These are phyloP conservation scores for Botrytis porri DNA, from an alignment of 2,329 filamentous ascomycete genomes.

Conservation along the genomic window DNA sequence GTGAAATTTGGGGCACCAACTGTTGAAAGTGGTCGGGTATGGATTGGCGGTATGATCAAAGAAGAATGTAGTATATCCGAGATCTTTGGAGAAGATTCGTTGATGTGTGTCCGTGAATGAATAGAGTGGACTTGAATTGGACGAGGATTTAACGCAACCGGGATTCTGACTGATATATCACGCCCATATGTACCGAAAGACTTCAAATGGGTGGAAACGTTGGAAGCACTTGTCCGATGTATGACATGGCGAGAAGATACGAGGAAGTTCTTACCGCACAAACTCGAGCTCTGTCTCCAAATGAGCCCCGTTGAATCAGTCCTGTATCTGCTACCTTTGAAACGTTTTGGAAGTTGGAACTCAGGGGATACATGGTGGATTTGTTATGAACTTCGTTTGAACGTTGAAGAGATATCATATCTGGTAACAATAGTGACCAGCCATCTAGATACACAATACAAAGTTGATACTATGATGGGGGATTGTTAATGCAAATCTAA, in stretches of 20 bases:
- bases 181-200: not conserved
- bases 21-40: conserved; percentile 76
- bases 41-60: conserved; percentile 73
- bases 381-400: not conserved
- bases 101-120: conserved; percentile 66
- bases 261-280: not conserved
- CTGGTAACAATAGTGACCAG: not conserved
- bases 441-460: not conserved
- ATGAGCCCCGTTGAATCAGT: not conserved
- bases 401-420: not conserved
- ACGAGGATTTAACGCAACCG: not conserved
- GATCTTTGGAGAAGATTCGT: conserved; percentile 75
- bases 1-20: conserved; percentile 86
- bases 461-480: not conserved
- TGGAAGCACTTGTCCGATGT: not conserved
- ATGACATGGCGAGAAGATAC: not conserved
- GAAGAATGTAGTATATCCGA: conserved; percentile 69
- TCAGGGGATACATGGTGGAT: not conserved
- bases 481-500: not conserved
- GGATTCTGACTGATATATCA: not conserved
- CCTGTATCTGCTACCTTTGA: not conserved
- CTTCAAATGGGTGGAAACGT: not conserved
- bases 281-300: not conserved
- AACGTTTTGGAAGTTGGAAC: not conserved
- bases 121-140: not conserved